Conservation (phyloP, 257 asterid genomes). For the Schizonepeta tenuifolia region DNA sequence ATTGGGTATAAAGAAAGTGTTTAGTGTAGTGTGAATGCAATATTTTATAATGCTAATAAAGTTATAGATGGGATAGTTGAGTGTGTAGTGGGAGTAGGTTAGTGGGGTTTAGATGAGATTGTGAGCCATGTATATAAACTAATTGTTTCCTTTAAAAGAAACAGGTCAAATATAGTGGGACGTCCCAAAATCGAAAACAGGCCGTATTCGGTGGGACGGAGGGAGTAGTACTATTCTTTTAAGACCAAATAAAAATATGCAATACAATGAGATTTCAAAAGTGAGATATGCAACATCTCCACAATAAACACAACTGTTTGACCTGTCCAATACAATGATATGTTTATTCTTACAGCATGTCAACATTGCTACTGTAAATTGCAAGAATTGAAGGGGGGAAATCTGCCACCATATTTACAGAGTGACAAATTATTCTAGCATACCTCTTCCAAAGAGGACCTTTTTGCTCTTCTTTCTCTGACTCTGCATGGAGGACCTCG, state of each 20-base stretch:
- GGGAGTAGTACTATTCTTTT: no score
- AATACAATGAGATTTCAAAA: conserved; percentile 8
- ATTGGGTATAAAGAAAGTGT: no score
- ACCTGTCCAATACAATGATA: not conserved
- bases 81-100: no score
- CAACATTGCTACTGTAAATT: conserved; percentile 18
- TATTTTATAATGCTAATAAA: no score
- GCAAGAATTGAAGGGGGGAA: not conserved
- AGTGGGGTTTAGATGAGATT: no score
- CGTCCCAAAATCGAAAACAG: no score
- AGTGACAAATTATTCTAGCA: conserved; percentile 19
- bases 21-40: no score
- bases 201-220: no score
- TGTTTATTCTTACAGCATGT: not conserved
- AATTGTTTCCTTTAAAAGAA: no score
- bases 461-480: conserved; percentile 77
- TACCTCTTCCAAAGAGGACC: conserved; percentile 70
- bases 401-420: not conserved
- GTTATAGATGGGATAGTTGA: no score
- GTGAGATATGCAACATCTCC: conserved; percentile 25
- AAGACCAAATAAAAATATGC: conserved; percentile 12
- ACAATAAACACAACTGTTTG: conserved; percentile 22
- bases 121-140: no score
- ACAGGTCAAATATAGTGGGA: no score
- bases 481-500: conserved; percentile 50